Conservation (phyloP, 306 rosid species). For the Trifolium dubium region DNA sequence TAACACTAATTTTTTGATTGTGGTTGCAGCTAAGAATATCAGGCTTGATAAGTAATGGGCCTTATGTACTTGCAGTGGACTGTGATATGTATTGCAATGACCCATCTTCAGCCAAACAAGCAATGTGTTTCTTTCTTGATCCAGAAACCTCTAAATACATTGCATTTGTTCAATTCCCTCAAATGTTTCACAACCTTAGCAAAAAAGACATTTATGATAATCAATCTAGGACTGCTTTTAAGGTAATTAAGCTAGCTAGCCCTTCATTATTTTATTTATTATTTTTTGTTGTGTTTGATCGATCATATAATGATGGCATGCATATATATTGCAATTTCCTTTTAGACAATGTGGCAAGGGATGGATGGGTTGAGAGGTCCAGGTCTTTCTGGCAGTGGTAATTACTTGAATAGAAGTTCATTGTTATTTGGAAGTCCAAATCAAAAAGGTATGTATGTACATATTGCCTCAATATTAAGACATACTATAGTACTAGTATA, state of each 20-base stretch:
- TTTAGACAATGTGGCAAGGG: slow-evolving; percentile 61
- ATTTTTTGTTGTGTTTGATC: neutral
- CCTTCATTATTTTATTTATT: neutral
- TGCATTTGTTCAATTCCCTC: slow-evolving; percentile 63
- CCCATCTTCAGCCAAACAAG: slow-evolving; percentile 68
- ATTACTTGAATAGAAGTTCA: slow-evolving; percentile 49
- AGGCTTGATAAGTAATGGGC: slow-evolving; percentile 62
- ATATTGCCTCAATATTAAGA: too few relatives aligned
- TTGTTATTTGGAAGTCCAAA: slow-evolving; percentile 51
- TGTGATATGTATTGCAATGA: slow-evolving; percentile 77
- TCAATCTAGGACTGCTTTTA: slow-evolving; percentile 51
- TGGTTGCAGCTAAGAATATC: slow-evolving; percentile 64
- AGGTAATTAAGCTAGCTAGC: slow-evolving; percentile 31
- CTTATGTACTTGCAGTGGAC: slow-evolving; percentile 60
- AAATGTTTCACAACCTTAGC: slow-evolving; percentile 56
- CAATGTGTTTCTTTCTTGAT: slow-evolving; percentile 77
- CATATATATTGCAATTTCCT: neutral
- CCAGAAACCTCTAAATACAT: slow-evolving; percentile 40
- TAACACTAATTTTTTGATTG: neutral
- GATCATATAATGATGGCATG: neutral
- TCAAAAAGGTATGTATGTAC: slow-evolving; percentile 46
- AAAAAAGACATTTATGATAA: slow-evolving; percentile 58
- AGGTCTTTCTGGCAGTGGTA: slow-evolving; percentile 56
- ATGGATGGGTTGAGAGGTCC: slow-evolving; percentile 62
- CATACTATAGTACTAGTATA: too few relatives aligned